phyloP scores from a whole-genome alignment of 2,329 filamentous ascomycete genomes.

The Elsinoe batatas region DNA sequence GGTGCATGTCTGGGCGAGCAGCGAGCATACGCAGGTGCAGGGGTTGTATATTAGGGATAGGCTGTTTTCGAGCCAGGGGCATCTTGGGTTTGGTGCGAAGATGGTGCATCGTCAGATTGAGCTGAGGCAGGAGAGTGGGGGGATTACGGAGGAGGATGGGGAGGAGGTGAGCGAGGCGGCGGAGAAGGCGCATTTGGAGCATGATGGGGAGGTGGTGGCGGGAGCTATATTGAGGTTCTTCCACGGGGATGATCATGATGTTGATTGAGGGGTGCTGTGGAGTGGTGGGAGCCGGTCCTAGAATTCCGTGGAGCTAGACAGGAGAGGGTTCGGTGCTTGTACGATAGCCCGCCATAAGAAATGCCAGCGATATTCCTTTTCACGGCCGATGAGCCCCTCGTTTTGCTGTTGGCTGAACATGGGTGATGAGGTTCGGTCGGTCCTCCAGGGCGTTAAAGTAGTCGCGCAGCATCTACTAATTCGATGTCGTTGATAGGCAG shows the following conservation, averaged over 20 bases:
- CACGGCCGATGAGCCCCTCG: too few species aligned
- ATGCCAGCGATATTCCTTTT: not conserved
- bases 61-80: slow-evolving; percentile 39
- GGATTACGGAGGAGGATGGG: slow-evolving; percentile 29
- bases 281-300: too few species aligned
- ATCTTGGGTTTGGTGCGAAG: slow-evolving; percentile 38
- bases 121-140: slow-evolving; percentile 34
- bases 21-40: slow-evolving; percentile 36
- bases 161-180: slow-evolving; percentile 30
- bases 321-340: too few species aligned
- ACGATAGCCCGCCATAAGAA: not conserved
- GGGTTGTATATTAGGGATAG: slow-evolving; percentile 37
- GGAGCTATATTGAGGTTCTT: slow-evolving; percentile 38
- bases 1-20: slow-evolving; percentile 41
- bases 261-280: slow-evolving; percentile 17
- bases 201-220: slow-evolving; percentile 32
- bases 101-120: slow-evolving; percentile 39
- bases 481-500: too few species aligned
- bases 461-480: too few species aligned
- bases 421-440: too few species aligned
- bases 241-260: slow-evolving; percentile 38
- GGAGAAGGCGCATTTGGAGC: slow-evolving; percentile 31
- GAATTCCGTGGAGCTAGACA: too few species aligned
- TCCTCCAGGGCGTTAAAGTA: too few species aligned
- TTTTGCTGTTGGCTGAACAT: too few species aligned